phyloP scores from a whole-genome alignment of 108 stramenopile genomes.

The Cyclostephanos invisitatus region DNA sequence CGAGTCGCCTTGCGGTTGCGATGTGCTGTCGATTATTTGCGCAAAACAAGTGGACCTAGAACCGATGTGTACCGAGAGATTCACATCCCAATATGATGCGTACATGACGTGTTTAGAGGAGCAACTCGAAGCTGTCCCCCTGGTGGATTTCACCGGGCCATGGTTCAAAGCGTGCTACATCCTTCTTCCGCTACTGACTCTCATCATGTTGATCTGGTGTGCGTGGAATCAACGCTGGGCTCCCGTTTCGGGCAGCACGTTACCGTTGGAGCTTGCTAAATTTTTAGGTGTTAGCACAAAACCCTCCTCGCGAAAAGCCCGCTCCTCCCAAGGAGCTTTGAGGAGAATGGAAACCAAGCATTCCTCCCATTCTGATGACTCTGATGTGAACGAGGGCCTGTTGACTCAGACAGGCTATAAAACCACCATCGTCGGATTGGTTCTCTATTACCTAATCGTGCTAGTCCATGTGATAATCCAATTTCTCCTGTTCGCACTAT shows the following conservation, averaged over 20 bases:
- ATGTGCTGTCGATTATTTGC: conserved; percentile 18
- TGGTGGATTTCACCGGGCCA: conserved; percentile 35
- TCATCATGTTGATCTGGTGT: conserved; percentile 53
- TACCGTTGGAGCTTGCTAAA: conserved; percentile 15
- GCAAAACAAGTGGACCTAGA: conserved; percentile 32
- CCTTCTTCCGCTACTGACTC: conserved; percentile 34
- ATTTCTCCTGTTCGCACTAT: conserved; percentile 37
- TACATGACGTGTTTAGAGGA: conserved; percentile 27
- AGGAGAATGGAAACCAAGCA: neutral
- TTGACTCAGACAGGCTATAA: conserved; percentile 63
- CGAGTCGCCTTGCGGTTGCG: conserved; percentile 38
- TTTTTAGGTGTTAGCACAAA: neutral
- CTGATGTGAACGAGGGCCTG: neutral
- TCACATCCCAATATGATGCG: conserved; percentile 23
- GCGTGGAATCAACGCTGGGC: conserved; percentile 54
- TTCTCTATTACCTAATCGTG: conserved; percentile 45
- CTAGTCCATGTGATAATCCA: conserved; percentile 34
- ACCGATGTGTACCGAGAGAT: conserved; percentile 18
- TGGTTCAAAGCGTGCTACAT: conserved; percentile 50
- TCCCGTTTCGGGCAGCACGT: conserved; percentile 40
- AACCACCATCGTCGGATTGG: conserved; percentile 43
- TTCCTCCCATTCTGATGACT: too few relatives aligned
- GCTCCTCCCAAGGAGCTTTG: neutral
- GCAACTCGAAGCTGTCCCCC: conserved; percentile 31
- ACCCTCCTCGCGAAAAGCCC: neutral